These are phyloP conservation scores for Vigna trinervia DNA, from an alignment of 306 rosid genomes.

Conservation along the genomic window DNA sequence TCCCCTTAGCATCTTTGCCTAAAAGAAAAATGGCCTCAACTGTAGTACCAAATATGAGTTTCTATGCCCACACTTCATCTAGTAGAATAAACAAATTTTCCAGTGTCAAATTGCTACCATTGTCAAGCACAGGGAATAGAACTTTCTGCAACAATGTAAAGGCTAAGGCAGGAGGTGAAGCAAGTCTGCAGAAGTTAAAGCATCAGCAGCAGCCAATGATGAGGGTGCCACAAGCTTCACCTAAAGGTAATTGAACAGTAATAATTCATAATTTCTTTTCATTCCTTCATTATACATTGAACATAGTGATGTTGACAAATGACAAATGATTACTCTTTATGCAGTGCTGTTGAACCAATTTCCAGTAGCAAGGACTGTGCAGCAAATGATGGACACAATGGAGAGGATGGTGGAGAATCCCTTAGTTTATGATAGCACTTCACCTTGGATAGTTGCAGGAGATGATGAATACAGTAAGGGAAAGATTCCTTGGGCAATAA, in stretches of 20 bases:
- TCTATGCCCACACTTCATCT: slow-evolving; percentile 42
- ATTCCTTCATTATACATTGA: neutral
- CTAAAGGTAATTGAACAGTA: slow-evolving; percentile 43
- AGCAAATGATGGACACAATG: slow-evolving; percentile 54
- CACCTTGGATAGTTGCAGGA: slow-evolving; percentile 40
- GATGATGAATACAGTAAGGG: slow-evolving; percentile 37
- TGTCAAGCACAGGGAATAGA: slow-evolving; percentile 9
- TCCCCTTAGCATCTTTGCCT: neutral
- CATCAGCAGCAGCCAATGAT: slow-evolving; percentile 41
- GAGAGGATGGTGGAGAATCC: slow-evolving; percentile 49
- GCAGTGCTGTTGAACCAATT: slow-evolving; percentile 42
- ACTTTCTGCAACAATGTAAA: slow-evolving; percentile 31
- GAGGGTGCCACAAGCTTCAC: slow-evolving; percentile 39
- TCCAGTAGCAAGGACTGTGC: slow-evolving; percentile 49
- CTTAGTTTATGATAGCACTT: slow-evolving; percentile 23
- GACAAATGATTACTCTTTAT: slow-evolving; percentile 16
- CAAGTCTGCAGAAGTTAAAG: slow-evolving; percentile 36
- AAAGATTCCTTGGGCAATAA: slow-evolving; percentile 47
- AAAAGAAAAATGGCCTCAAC: slow-evolving; percentile 38
- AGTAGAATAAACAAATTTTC: slow-evolving; percentile 32
- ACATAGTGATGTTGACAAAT: neutral
- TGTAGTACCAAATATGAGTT: slow-evolving; percentile 24
- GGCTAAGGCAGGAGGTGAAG: slow-evolving; percentile 38
- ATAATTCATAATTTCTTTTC: neutral
- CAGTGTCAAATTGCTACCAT: slow-evolving; percentile 19